Evolutionary conservation across 179 eudicot genomes (phyloP).

Genomic region (Corrigiola litoralis): DNA sequence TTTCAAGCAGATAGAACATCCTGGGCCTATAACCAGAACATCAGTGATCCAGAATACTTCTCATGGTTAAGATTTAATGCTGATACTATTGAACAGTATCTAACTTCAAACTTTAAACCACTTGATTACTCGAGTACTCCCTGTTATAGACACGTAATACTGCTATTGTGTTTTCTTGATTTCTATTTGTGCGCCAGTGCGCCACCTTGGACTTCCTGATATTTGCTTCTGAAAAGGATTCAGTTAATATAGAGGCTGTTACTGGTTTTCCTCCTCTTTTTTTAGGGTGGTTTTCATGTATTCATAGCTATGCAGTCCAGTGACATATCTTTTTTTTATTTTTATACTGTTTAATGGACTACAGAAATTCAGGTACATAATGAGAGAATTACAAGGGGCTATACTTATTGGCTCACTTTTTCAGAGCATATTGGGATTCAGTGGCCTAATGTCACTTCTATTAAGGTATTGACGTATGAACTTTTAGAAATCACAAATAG

Average conservation of each 20-base stretch:
- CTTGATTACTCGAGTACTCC: no score
- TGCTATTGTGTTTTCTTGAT: not conserved
- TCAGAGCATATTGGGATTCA: slow-evolving; percentile 83
- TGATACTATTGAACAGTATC: not conserved
- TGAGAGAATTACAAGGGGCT: slow-evolving; percentile 98
- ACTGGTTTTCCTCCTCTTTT: no score
- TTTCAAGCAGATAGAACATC: not conserved
- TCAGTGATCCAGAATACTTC: not conserved
- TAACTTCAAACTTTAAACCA: no score
- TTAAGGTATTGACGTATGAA: slow-evolving; percentile 45
- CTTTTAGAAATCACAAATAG: no score
- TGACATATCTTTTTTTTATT: slow-evolving; percentile 6
- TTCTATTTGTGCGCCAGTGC: not conserved
- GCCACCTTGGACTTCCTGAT: not conserved
- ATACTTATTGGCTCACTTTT: slow-evolving; percentile 77
- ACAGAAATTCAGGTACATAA: slow-evolving; percentile 92
- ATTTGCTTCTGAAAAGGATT: not conserved
- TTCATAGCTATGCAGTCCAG: not conserved
- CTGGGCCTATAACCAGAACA: not conserved
- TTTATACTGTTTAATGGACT: slow-evolving; percentile 17
- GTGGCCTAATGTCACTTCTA: slow-evolving; percentile 77
- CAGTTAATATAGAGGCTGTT: not conserved
- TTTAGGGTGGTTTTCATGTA: not conserved
- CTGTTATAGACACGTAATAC: not conserved
- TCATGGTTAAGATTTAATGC: not conserved